Conservation (phyloP, 495 filamentous ascomycete species). For the Aspergillus olivimuriae region DNA sequence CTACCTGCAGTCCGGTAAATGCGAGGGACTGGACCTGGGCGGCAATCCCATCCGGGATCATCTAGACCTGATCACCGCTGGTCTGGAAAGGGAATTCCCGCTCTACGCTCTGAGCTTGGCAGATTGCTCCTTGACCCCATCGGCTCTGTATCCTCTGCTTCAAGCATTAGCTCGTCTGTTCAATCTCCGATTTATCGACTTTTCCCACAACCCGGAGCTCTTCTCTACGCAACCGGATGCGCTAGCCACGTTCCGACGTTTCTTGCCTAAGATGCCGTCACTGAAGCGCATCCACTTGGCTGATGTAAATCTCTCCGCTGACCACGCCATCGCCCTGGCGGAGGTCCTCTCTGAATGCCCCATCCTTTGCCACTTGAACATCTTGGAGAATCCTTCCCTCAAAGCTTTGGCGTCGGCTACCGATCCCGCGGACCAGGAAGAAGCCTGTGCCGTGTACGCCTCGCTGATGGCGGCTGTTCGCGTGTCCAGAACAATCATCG, state of each 20-base stretch:
- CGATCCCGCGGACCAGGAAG: slow-evolving; percentile 71
- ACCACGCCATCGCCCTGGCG: slow-evolving; percentile 81
- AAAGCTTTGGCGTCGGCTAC: slow-evolving; percentile 59
- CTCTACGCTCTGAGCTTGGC: slow-evolving; percentile 82
- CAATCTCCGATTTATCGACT: slow-evolving; percentile 82
- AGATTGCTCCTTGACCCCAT: slow-evolving; percentile 72
- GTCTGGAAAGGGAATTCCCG: slow-evolving; percentile 53
- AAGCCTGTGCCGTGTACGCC: slow-evolving; percentile 89
- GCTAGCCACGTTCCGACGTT: slow-evolving; percentile 68
- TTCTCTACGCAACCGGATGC: slow-evolving; percentile 72
- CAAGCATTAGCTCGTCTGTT: slow-evolving; percentile 64
- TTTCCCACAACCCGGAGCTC: slow-evolving; percentile 80
- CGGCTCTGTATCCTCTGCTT: slow-evolving; percentile 66
- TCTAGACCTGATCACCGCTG: slow-evolving; percentile 59
- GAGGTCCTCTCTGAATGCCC: slow-evolving; percentile 83
- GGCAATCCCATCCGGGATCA: slow-evolving; percentile 76
- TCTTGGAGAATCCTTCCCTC: slow-evolving; percentile 76
- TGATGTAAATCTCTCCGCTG: slow-evolving; percentile 78
- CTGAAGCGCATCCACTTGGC: slow-evolving; percentile 83
- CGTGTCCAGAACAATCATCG: slow-evolving; percentile 75
- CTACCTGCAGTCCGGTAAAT: slow-evolving; percentile 66
- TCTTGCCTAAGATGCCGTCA: slow-evolving; percentile 71
- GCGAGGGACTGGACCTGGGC: slow-evolving; percentile 88
- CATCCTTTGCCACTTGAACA: slow-evolving; percentile 78
- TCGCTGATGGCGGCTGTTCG: slow-evolving; percentile 85